These are phyloP conservation scores for Byssothecium circinans DNA, from an alignment of 2,329 filamentous ascomycete genomes.

Conservation along the genomic window DNA sequence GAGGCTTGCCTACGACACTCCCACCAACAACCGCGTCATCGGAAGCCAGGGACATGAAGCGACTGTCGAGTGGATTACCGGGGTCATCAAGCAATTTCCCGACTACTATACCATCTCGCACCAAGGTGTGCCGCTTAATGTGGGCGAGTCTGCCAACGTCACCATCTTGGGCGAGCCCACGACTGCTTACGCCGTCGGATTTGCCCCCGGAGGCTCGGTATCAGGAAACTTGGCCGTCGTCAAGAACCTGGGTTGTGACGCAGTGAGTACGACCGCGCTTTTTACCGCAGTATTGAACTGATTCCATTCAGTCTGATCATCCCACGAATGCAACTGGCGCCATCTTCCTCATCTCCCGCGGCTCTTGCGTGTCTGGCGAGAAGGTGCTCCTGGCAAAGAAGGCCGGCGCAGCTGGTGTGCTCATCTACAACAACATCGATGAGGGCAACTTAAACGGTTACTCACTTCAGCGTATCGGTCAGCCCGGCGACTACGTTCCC, in stretches of 20 bases:
- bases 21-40: conserved; percentile 46
- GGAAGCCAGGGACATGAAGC: conserved; percentile 44
- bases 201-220: conserved; percentile 36
- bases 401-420: conserved; percentile 64
- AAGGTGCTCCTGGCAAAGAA: conserved; percentile 66
- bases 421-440: conserved; percentile 70
- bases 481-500: conserved; percentile 56
- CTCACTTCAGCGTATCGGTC: conserved; percentile 49
- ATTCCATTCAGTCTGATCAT: conserved; percentile 56
- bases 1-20: conserved; percentile 43
- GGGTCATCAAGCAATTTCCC: conserved; percentile 30
- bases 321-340: conserved; percentile 60
- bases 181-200: conserved; percentile 28
- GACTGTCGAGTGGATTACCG: conserved; percentile 44
- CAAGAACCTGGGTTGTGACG: conserved; percentile 39
- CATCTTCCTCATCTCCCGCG: conserved; percentile 71
- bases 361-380: conserved; percentile 68
- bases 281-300: conserved; percentile 1
- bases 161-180: conserved; percentile 32
- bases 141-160: conserved; percentile 32
- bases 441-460: conserved; percentile 54
- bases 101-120: conserved; percentile 44
- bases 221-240: conserved; percentile 35
- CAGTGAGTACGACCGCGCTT: conserved; percentile 18
- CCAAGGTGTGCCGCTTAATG: conserved; percentile 28